These are phyloP conservation scores for Skeletonema tropicum DNA, from an alignment of 108 stramenopile genomes.

Conservation along the genomic window DNA sequence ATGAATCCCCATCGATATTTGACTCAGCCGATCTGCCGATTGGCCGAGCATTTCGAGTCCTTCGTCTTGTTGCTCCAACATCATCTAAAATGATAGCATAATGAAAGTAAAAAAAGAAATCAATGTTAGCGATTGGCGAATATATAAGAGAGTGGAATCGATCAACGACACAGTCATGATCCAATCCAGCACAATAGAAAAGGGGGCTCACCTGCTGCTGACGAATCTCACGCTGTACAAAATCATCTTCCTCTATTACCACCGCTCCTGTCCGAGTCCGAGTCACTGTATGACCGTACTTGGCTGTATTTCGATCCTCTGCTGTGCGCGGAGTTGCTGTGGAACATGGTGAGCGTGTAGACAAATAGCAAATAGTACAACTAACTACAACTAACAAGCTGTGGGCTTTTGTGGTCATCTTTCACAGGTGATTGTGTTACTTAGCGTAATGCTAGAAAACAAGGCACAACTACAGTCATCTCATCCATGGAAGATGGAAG, in stretches of 20 bases:
- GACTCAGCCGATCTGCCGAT: slow-evolving; percentile 74
- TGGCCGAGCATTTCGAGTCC: slow-evolving; percentile 81
- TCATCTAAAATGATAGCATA: slow-evolving; percentile 29
- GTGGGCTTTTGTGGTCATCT: too few species aligned
- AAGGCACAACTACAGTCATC: too few species aligned
- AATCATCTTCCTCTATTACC: slow-evolving; percentile 47
- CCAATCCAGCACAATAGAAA: slow-evolving; percentile 1
- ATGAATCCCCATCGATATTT: slow-evolving; percentile 81
- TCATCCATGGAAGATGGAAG: too few species aligned
- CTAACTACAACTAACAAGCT: too few species aligned
- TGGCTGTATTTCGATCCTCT: slow-evolving; percentile 13
- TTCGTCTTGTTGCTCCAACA: slow-evolving; percentile 81
- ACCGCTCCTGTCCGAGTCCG: slow-evolving; percentile 15
- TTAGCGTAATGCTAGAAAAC: too few species aligned
- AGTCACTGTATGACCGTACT: slow-evolving; percentile 27
- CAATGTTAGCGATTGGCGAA: not conserved
- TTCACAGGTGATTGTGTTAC: too few species aligned
- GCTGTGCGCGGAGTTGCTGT: not conserved
- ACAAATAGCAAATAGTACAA: too few species aligned
- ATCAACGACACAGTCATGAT: slow-evolving; percentile 2
- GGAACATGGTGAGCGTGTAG: slow-evolving; percentile 7
- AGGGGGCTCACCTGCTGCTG: slow-evolving; percentile 54
- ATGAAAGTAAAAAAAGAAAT: not conserved
- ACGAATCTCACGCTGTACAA: slow-evolving; percentile 42
- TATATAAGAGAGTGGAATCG: too few species aligned